Base-by-base conservation (phyloP, 1,139 yeast genomes). In the Meyerozyma athensensis region DNA sequence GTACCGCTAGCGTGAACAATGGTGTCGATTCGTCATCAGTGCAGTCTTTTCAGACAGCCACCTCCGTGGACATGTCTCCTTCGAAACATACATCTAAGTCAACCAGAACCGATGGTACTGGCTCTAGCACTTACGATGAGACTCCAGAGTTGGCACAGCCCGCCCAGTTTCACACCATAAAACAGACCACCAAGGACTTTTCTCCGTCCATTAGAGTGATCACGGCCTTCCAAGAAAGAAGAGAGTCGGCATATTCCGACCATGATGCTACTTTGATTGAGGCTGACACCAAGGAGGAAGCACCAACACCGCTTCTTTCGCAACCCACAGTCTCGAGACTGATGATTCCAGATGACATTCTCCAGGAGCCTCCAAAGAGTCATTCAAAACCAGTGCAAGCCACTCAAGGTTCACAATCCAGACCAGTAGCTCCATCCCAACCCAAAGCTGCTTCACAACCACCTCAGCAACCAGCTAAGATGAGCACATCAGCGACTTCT, bases 121-220 rank as follows among this genome's bases (percentile, higher is more conserved):
- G 55, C 4, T 51, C 40, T 38, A 34, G 43, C 33, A 45, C 53
- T 19, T 50, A 47, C 37, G 62, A 50, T 12, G 48, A 45, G 18
- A 56, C 63, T 3, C 66, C 65, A 4, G 49, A 53, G 4, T 43
- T 58, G 34, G 46, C 51, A 13, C 57, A 52, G 36, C 58, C 61
- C 12, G 60, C 59, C 20, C 52, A 59, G 5, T 55, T 59, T 38
- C 44, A 41, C 34, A 39, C 41, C 20, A 39, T 45, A 35, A 52
- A 48, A 3, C 39, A 26, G 32, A 39, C 41, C 22, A 36, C 19
- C 32, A 37, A 42, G 28, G 42, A 41, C 31, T 40, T 36, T 35
- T 38, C 41, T 5, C 35, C 42, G 28, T 28, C 32, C n/a, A 28
- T 28, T 7, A n/a, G 32, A 9, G 31, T 33, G 24, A n/a, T 12